Evolutionary conservation across 2,329 filamentous ascomycete species (phyloP).

Genomic region (Aureobasidium sp.): DNA sequence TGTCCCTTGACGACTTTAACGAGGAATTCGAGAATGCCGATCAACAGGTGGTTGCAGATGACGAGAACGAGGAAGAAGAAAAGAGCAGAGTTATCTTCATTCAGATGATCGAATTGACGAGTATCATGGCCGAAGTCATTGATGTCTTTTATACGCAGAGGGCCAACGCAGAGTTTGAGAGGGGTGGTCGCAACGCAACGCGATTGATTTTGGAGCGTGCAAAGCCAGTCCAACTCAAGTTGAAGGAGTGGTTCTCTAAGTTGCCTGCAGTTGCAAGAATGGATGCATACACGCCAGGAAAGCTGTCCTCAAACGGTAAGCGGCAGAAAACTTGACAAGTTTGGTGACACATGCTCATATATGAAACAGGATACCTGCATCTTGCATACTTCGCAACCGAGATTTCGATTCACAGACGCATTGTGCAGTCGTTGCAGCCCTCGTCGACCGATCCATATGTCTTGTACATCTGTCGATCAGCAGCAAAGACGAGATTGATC

Average conservation of each 20-base stretch:
- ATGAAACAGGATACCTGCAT: conserved; percentile 59
- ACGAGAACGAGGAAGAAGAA: conserved; percentile 45
- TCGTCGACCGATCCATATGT: conserved; percentile 64
- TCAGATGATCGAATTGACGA: conserved; percentile 68
- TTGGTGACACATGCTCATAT: neutral
- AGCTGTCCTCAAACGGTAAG: conserved; percentile 38
- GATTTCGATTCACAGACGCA: conserved; percentile 85
- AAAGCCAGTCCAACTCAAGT: conserved; percentile 73
- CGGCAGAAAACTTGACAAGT: neutral
- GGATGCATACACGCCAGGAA: conserved; percentile 44
- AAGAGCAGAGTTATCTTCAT: conserved; percentile 63
- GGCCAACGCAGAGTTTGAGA: conserved; percentile 61
- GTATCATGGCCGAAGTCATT: conserved; percentile 71
- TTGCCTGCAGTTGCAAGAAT: conserved; percentile 59
- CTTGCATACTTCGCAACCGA: conserved; percentile 90
- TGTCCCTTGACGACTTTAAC: conserved; percentile 63
- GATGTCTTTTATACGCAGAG: conserved; percentile 76
- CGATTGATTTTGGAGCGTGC: conserved; percentile 66
- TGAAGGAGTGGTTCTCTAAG: conserved; percentile 74
- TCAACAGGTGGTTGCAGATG: conserved; percentile 25
- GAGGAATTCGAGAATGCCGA: conserved; percentile 55
- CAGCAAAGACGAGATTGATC: conserved; percentile 88
- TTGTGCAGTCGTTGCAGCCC: conserved; percentile 68
- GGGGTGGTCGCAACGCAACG: conserved; percentile 62
- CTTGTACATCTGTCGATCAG: conserved; percentile 84